Evolutionary conservation across 2,329 filamentous ascomycete species (phyloP).

Genomic region (Ceratocystis colombiana): DNA sequence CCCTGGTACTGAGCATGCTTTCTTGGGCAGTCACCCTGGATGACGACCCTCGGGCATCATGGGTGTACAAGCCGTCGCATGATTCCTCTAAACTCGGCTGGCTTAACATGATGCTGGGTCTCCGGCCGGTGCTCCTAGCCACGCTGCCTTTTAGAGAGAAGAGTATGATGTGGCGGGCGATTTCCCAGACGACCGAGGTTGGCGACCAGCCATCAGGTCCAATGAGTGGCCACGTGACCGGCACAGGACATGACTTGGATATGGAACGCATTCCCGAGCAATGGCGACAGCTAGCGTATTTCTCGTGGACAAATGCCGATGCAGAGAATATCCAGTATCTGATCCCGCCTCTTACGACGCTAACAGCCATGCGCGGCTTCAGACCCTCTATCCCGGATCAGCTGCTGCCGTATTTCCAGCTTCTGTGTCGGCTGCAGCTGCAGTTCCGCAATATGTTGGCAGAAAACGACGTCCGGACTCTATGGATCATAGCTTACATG

Average conservation of each 20-base stretch:
- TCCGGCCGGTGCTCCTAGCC: constrained; percentile 27
- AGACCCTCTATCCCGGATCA: constrained; percentile 22
- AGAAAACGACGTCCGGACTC: constrained; percentile 27
- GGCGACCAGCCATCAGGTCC: constrained; percentile 25
- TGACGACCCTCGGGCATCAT: constrained; percentile 26
- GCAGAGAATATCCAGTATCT: constrained; percentile 25
- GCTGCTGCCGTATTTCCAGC: constrained; percentile 27
- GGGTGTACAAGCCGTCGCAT: constrained; percentile 27
- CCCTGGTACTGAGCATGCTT: constrained; percentile 29
- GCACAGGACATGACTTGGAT: constrained; percentile 23
- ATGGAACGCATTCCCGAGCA: constrained; percentile 26
- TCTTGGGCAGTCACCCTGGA: constrained; percentile 27
- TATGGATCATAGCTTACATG: constrained; percentile 29
- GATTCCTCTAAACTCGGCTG: constrained; percentile 27
- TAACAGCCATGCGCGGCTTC: constrained; percentile 20
- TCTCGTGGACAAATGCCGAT: constrained; percentile 20
- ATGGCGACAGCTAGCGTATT: constrained; percentile 25
- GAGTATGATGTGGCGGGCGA: constrained; percentile 26
- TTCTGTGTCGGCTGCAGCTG: constrained; percentile 27
- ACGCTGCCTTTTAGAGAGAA: constrained; percentile 26
- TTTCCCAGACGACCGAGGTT: constrained; percentile 24
- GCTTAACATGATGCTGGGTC: constrained; percentile 29
- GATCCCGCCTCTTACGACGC: constrained; percentile 24
- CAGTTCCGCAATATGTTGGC: constrained; percentile 28
- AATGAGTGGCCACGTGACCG: constrained; percentile 24